phyloP scores from a whole-genome alignment of 306 rosid genomes.

The Sphenostylis stenocarpa region DNA sequence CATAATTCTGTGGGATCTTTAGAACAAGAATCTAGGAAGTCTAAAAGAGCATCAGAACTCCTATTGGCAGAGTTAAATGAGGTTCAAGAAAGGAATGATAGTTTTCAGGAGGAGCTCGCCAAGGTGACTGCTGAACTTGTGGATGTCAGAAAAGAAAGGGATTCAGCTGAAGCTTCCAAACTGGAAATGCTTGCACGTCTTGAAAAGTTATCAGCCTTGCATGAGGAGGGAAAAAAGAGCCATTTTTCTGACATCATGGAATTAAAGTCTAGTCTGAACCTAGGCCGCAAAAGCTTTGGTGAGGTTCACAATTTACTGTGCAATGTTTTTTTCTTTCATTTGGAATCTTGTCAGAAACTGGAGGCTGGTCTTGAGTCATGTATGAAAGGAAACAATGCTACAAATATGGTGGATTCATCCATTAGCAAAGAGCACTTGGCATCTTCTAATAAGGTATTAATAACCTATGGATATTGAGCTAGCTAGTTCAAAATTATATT shows the following conservation, averaged over 20 bases:
- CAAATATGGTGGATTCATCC: conserved; percentile 43
- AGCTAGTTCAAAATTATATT: conserved; percentile 11
- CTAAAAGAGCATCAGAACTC: conserved; percentile 86
- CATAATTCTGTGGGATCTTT: conserved; percentile 51
- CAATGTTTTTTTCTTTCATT: conserved; percentile 52
- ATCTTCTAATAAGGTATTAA: conserved; percentile 61
- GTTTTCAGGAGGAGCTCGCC: conserved; percentile 84
- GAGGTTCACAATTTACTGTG: conserved; percentile 57
- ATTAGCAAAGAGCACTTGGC: conserved; percentile 34
- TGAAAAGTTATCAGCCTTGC: conserved; percentile 61
- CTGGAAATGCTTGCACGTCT: conserved; percentile 67
- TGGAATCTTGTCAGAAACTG: conserved; percentile 62
- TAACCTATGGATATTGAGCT: conserved; percentile 15
- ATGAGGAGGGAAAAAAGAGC: conserved; percentile 52
- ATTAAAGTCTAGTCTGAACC: conserved; percentile 63
- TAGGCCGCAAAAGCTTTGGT: conserved; percentile 57
- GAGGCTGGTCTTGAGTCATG: conserved; percentile 61
- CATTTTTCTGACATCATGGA: conserved; percentile 60
- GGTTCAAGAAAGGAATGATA: conserved; percentile 96
- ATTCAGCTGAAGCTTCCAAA: conserved; percentile 65
- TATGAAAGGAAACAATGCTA: conserved; percentile 44
- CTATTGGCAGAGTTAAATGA: conserved; percentile 94
- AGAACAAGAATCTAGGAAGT: conserved; percentile 78
- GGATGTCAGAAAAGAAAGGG: conserved; percentile 63
- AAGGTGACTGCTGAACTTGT: conserved; percentile 62